phyloP scores from a whole-genome alignment of 768 basidiomycete genomes.

The Kwoniella europaea region DNA sequence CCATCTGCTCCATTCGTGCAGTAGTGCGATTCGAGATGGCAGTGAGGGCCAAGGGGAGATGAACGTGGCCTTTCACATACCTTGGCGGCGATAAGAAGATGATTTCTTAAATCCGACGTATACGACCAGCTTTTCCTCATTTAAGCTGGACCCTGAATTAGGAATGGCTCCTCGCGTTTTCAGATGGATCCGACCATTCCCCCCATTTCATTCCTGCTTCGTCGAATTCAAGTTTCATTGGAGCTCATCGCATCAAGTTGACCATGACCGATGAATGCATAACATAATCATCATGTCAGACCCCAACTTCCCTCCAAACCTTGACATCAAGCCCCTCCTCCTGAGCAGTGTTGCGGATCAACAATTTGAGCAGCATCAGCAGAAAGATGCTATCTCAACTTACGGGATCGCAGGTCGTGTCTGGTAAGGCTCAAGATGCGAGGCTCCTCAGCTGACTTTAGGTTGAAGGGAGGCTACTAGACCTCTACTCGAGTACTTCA shows the following conservation, averaged over 20 bases:
- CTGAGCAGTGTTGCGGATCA: slow-evolving; percentile 8
- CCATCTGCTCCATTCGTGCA: too few species aligned
- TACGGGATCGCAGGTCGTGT: slow-evolving; percentile 86
- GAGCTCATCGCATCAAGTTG: not conserved
- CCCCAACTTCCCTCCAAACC: slow-evolving; percentile 63
- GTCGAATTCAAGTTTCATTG: not conserved
- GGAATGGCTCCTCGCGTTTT: not conserved
- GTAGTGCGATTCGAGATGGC: too few species aligned
- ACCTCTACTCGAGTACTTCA: slow-evolving; percentile 66
- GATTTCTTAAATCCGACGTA: not conserved
- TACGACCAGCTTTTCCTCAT: not conserved
- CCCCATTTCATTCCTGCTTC: slow-evolving; percentile 3
- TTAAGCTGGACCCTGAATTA: not conserved
- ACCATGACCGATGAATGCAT: not conserved
- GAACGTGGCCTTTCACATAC: not conserved
- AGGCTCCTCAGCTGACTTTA: slow-evolving; percentile 5
- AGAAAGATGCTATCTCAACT: slow-evolving; percentile 66
- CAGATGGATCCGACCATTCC: not conserved
- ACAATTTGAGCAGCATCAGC: slow-evolving; percentile 22
- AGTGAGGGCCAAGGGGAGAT: not conserved
- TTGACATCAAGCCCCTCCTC: slow-evolving; percentile 60
- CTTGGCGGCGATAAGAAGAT: not conserved
- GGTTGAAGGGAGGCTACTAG: slow-evolving; percentile 74
- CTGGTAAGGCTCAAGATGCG: slow-evolving; percentile 64
- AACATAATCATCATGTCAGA: slow-evolving; percentile 35